Evolutionary conservation across 2,329 filamentous ascomycete genomes (phyloP).

Genomic region (Cordyceps tenuipes): DNA sequence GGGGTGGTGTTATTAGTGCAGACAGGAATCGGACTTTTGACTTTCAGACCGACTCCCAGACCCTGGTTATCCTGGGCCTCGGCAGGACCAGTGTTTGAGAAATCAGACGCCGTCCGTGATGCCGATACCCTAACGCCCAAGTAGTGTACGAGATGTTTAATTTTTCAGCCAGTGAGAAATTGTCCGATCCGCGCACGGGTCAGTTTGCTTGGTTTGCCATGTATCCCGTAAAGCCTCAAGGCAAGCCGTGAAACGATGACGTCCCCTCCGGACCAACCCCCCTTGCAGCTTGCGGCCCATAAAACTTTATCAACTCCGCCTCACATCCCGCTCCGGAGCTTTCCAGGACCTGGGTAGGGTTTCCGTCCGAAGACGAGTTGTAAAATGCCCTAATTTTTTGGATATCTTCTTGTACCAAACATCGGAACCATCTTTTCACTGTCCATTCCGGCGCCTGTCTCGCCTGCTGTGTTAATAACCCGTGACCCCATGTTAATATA

Average conservation of each 20-base stretch:
- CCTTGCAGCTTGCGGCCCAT: background rate
- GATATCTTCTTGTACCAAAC: background rate
- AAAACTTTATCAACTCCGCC: background rate
- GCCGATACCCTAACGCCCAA: background rate
- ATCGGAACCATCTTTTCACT: background rate
- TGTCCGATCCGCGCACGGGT: background rate
- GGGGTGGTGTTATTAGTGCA: background rate
- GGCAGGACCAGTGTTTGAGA: background rate
- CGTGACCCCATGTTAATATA: conserved; percentile 54
- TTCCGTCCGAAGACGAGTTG: no score
- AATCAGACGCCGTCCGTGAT: background rate
- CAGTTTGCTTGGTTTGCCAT: background rate
- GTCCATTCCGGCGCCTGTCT: background rate
- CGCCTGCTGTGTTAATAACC: background rate
- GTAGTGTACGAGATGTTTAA: no score
- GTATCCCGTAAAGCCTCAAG: background rate
- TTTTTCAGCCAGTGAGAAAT: background rate
- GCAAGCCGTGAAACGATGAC: background rate
- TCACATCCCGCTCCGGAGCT: background rate
- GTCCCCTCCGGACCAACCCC: background rate
- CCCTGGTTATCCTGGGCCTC: background rate
- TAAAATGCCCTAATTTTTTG: background rate
- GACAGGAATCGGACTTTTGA: conserved; percentile 8
- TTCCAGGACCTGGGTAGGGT: no score
- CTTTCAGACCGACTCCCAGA: background rate